These are phyloP conservation scores for Phytopythium mirpurense DNA, from an alignment of 352 stramenopile genomes.

Conservation along the genomic window DNA sequence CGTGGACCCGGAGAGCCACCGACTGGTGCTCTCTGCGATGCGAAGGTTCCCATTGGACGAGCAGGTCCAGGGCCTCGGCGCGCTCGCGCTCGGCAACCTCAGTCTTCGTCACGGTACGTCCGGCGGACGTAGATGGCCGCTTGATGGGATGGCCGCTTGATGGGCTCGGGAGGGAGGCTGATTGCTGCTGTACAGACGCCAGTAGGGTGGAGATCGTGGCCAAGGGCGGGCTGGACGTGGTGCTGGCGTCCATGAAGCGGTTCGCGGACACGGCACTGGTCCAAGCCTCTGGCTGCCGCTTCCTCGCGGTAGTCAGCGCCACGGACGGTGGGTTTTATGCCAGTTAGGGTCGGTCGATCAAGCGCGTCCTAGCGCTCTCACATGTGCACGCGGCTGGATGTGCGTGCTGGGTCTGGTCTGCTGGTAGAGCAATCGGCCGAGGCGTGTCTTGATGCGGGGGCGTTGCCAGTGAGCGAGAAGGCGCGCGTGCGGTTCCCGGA, in stretches of 20 bases:
- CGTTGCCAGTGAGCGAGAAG: conserved; percentile 43
- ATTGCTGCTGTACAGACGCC: too few species aligned
- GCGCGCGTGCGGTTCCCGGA: conserved; percentile 36
- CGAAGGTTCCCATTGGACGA: conserved; percentile 49
- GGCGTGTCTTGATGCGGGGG: conserved; percentile 43
- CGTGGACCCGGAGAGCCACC: conserved; percentile 43
- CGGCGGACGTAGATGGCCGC: too few species aligned
- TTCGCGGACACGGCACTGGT: conserved; percentile 37
- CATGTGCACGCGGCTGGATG: too few species aligned
- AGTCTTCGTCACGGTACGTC: conserved; percentile 54
- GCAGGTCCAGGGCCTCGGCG: conserved; percentile 46
- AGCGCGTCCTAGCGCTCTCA: not conserved
- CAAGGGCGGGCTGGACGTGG: conserved; percentile 41
- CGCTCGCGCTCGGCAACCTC: conserved; percentile 48
- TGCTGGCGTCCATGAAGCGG: conserved; percentile 44
- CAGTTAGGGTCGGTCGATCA: not conserved
- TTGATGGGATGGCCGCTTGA: too few species aligned
- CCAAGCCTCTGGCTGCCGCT: conserved; percentile 47
- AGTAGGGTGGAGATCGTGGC: conserved; percentile 53
- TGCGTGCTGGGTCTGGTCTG: too few species aligned
- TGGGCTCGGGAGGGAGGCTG: too few species aligned
- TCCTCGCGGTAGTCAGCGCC: conserved; percentile 42
- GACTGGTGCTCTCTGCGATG: conserved; percentile 57
- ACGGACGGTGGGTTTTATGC: conserved; percentile 32
- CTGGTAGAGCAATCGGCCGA: conserved; percentile 34